A percentile compares a stretch with the other conserved stretches of the same genome.
Evolutionary conservation across 768 basidiomycete genomes (phyloP).

Genomic region (Russula emetica): DNA sequence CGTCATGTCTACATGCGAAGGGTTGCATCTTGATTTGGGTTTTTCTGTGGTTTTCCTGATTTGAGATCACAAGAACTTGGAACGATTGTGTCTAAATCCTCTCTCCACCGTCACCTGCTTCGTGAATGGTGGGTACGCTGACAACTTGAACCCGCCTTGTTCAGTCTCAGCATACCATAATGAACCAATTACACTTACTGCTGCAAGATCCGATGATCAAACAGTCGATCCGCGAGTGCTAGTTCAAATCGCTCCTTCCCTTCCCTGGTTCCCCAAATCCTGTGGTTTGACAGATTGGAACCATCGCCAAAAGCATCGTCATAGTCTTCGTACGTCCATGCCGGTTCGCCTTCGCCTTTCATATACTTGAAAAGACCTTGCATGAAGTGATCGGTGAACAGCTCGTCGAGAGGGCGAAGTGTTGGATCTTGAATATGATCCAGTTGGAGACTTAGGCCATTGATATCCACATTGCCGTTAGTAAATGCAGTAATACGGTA

Average conservation of each 20-base stretch:
- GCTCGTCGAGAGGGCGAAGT: slow-evolving; percentile 12
- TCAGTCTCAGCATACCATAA: too few species aligned
- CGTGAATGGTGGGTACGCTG: too few species aligned
- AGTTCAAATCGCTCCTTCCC: neutral
- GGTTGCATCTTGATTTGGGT: too few species aligned
- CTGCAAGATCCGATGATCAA: slow-evolving; percentile 1
- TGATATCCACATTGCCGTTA: slow-evolving; percentile 5
- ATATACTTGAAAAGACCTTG: slow-evolving; percentile 6
- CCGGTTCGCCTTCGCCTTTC: neutral
- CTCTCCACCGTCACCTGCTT: too few species aligned
- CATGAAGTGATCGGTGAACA: slow-evolving; percentile 14
- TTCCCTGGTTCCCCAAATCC: slow-evolving; percentile 9
- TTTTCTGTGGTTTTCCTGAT: too few species aligned
- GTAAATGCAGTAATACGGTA: slow-evolving; percentile 7
- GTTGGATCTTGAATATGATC: slow-evolving; percentile 10
- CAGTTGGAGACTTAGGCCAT: neutral
- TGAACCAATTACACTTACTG: too few species aligned
- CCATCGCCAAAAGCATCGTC: slow-evolving; percentile 1
- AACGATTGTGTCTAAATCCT: too few species aligned
- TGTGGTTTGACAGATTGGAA: neutral
- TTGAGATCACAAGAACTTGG: too few species aligned
- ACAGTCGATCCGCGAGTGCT: slow-evolving; percentile 1
- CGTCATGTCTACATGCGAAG: too few species aligned
- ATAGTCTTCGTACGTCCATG: neutral
- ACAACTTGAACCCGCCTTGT: too few species aligned